Base-by-base conservation (phyloP, 2,329 filamentous ascomycete genomes). In the Leptodontidium sp. region DNA sequence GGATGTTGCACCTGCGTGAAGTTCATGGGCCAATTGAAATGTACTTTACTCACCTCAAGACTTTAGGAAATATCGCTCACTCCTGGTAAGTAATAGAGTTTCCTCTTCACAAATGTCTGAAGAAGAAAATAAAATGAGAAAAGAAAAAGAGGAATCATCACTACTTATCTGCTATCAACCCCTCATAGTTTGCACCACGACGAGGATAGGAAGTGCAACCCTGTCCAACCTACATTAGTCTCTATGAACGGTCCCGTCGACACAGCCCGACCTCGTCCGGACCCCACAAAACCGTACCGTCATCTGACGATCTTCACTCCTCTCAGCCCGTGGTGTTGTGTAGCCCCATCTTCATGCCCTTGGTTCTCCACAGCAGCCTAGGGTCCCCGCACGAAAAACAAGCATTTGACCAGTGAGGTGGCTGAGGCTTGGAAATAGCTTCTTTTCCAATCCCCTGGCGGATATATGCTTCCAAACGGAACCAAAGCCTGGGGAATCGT, bases 401-500 rank as follows among this genome's bases (percentile, higher is more conserved):
- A 64, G 62, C 62, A 40, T 64, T 64, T 64, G 62, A 32, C 62
- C 62, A 64, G 38, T 57, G 35, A 57, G 8, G 26, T 55, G 52
- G 50, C 62, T 40, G 49, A 57, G 17, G 35, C 62, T 64, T 64
- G 62, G 50, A 26, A 55, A 45, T 64, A 64, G 62, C 50, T 64
- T 64, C 50, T 64, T 64, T 64, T 40, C 9, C 8, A 80, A 26
- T n/a, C 21, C 21, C 21, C 21, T 21, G 21, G 21, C 29, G 29
- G 29, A 32, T 32, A 6, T 32, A 6, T 32, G 29, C 29, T 32
- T 32, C 29, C 29, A 32, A 3, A 32, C 29, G 29, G 29, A 32
- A 32, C 29, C 29, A 32, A 32, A 32, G 29, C 6, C 6, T 32
- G 29, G 29, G 29, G 29, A 32, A 32, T 32, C 29, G 29, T 32